Evolutionary conservation across 2,329 filamentous ascomycete genomes (phyloP).

Genomic region (Ophiostoma perfectum): DNA sequence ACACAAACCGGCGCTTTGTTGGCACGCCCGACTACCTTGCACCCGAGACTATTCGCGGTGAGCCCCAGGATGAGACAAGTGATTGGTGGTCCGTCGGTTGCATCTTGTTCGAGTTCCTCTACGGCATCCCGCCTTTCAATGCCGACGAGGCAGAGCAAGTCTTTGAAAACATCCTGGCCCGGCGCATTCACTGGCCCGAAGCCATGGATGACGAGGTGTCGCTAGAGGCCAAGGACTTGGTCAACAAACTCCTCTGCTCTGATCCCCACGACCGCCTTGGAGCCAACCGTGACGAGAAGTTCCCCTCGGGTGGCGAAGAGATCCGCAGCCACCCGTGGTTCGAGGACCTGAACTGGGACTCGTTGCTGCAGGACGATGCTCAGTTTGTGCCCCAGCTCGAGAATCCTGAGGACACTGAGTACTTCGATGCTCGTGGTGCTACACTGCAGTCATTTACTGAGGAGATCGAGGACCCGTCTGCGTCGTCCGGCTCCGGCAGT

Average conservation of each 20-base stretch:
- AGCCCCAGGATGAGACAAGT: constrained; percentile 93
- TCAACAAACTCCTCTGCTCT: constrained; percentile 83
- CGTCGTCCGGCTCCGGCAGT: constrained; percentile 65
- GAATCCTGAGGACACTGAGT: constrained; percentile 95
- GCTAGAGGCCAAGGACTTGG: constrained; percentile 83
- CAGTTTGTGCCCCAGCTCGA: constrained; percentile 90
- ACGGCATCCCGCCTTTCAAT: constrained; percentile 89
- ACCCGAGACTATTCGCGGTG: constrained; percentile 91
- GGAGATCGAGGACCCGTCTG: constrained; percentile 84
- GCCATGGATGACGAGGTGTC: constrained; percentile 75
- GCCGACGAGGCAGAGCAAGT: constrained; percentile 84
- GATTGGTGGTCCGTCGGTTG: constrained; percentile 99
- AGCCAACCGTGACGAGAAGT: constrained; percentile 79
- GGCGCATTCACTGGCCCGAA: constrained; percentile 88
- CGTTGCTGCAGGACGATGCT: constrained; percentile 86
- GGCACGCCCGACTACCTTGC: constrained; percentile 96
- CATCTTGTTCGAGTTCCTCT: constrained; percentile 94
- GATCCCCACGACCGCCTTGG: constrained; percentile 78
- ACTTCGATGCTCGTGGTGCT: constrained; percentile 88
- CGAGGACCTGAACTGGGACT: constrained; percentile 78
- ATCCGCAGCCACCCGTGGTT: constrained; percentile 91
- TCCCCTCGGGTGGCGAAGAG: constrained; percentile 76
- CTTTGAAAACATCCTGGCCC: constrained; percentile 90
- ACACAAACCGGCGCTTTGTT: constrained; percentile 87
- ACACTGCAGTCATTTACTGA: constrained; percentile 88